These are phyloP conservation scores for Yarrowia hollandica DNA, from an alignment of 805 yeast species.

Conservation along the genomic window DNA sequence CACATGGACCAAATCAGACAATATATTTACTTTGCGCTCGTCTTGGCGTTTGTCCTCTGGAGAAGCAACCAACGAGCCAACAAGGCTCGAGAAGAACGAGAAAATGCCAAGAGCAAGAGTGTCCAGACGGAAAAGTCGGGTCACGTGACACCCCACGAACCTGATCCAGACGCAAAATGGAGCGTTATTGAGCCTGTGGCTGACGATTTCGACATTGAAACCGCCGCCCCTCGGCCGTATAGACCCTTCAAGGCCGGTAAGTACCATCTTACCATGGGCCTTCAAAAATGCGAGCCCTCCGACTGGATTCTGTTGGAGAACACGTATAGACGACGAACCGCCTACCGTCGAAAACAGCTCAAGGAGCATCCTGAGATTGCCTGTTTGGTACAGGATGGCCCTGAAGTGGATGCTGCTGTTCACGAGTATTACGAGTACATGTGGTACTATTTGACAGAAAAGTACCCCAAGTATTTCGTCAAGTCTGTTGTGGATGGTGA, in stretches of 20 bases:
- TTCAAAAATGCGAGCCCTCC: conserved; percentile 49
- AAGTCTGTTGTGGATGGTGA: conserved; percentile 35
- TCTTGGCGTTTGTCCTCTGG: not conserved
- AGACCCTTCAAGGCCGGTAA: conserved; percentile 65
- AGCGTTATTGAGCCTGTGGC: not conserved
- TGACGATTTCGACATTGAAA: not conserved
- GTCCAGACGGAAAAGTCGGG: no score
- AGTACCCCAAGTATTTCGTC: conserved; percentile 57
- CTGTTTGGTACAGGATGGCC: conserved; percentile 38
- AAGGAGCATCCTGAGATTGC: conserved; percentile 40
- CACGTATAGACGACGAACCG: conserved; percentile 52
- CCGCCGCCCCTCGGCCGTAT: conserved; percentile 31
- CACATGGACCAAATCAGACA: conserved; percentile 1
- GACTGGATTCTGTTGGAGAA: conserved; percentile 66
- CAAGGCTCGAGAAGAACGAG: not conserved
- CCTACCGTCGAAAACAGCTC: conserved; percentile 44
- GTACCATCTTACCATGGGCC: conserved; percentile 64
- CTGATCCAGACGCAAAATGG: not conserved
- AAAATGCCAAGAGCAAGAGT: not conserved
- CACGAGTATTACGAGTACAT: conserved; percentile 53
- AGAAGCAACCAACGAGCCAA: conserved; percentile 1
- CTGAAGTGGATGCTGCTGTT: conserved; percentile 44
- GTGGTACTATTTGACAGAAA: conserved; percentile 45
- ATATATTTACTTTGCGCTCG: conserved; percentile 3
- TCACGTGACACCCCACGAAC: not conserved